These are phyloP conservation scores for Quercus gilva DNA, from an alignment of 306 rosid genomes.

Conservation along the genomic window DNA sequence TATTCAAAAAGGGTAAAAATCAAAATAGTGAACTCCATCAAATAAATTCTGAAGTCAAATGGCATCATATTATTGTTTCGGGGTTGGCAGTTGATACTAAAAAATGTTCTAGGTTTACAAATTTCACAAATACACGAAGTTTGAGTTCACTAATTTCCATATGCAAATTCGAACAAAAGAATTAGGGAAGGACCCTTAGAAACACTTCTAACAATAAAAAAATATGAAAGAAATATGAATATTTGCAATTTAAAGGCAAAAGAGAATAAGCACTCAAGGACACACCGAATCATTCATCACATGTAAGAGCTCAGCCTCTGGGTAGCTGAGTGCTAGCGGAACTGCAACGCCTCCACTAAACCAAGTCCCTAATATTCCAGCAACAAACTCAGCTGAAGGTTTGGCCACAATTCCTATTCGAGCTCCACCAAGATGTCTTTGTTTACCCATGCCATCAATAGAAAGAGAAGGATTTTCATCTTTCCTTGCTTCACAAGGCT, in stretches of 20 bases:
- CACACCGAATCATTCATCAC: slow-evolving; percentile 78
- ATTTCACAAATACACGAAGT: slow-evolving; percentile 7
- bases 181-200: neutral
- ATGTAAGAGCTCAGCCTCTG: slow-evolving; percentile 84
- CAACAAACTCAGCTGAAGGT: slow-evolving; percentile 93
- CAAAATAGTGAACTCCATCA: neutral
- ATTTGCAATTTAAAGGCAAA: neutral
- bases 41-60: neutral
- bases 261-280: slow-evolving; percentile 12
- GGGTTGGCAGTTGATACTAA: neutral
- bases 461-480: neutral
- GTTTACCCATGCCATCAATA: slow-evolving; percentile 28
- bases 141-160: neutral
- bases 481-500: slow-evolving; percentile 10
- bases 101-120: neutral
- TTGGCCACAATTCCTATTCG: slow-evolving; percentile 89
- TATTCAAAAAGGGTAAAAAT: neutral
- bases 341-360: slow-evolving; percentile 94
- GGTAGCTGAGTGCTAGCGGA: slow-evolving; percentile 92
- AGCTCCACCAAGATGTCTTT: slow-evolving; percentile 72
- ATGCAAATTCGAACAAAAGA: slow-evolving; percentile 4
- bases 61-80: neutral
- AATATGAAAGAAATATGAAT: neutral
- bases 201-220: neutral
- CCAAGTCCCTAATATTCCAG: slow-evolving; percentile 90